Conservation (phyloP, 805 yeast species). For the Starmerella powellii region DNA sequence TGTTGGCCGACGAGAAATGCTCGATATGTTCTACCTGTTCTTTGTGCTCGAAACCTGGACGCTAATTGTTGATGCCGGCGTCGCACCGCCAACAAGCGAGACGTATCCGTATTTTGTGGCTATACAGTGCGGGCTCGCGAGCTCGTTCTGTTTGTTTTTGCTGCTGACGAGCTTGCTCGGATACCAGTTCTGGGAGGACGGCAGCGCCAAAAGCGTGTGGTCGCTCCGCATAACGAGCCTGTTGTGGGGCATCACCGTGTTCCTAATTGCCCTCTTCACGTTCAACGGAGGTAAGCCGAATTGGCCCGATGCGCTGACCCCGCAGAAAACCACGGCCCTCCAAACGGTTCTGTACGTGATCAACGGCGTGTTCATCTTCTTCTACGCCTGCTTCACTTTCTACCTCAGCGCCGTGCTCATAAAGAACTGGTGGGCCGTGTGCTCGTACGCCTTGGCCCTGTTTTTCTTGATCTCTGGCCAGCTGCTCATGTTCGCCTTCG, state of each 20-base stretch:
- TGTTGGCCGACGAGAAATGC: slow-evolving; percentile 80
- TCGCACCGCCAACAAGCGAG: slow-evolving; percentile 68
- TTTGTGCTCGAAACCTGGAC: slow-evolving; percentile 50
- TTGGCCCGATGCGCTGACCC: slow-evolving; percentile 31
- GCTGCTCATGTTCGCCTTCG: slow-evolving; percentile 57
- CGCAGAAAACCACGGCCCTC: slow-evolving; percentile 50
- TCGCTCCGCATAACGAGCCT: slow-evolving; percentile 41
- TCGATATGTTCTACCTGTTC: slow-evolving; percentile 53
- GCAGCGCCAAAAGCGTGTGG: slow-evolving; percentile 55
- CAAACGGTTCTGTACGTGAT: slow-evolving; percentile 59
- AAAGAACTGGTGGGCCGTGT: slow-evolving; percentile 76
- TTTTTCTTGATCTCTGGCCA: slow-evolving; percentile 76
- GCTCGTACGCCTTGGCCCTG: slow-evolving; percentile 61
- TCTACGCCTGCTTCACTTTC: slow-evolving; percentile 57
- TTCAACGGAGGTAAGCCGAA: slow-evolving; percentile 45
- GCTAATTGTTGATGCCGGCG: slow-evolving; percentile 82
- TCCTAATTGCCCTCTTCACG: slow-evolving; percentile 57
- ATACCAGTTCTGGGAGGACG: slow-evolving; percentile 92
- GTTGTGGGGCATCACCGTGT: slow-evolving; percentile 51
- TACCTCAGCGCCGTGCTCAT: slow-evolving; percentile 55
- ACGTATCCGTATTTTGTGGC: slow-evolving; percentile 76
- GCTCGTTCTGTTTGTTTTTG: slow-evolving; percentile 59
- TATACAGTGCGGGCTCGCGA: slow-evolving; percentile 60
- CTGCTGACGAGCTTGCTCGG: slow-evolving; percentile 67
- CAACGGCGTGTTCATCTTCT: slow-evolving; percentile 52